Evolutionary conservation across 805 yeast species (phyloP).

Genomic region (Brettanomyces custersianus): DNA sequence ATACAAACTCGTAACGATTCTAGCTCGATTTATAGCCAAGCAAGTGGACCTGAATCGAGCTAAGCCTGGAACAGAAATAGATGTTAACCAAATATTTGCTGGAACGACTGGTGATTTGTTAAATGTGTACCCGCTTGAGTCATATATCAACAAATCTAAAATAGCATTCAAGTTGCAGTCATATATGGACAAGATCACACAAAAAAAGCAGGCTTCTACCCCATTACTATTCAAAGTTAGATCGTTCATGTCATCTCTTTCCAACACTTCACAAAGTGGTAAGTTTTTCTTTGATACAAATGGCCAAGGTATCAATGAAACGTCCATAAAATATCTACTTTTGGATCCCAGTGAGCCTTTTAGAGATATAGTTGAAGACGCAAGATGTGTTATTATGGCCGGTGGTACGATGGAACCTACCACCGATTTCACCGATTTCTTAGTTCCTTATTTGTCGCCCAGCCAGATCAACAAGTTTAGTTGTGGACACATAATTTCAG

Average conservation of each 20-base stretch:
- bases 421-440: constrained; percentile 53
- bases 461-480: constrained; percentile 43
- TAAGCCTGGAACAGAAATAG: constrained; percentile 46
- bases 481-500: constrained; percentile 82
- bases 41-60: constrained; percentile 22
- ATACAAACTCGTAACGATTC: constrained; percentile 42
- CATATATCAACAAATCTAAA: constrained; percentile 57
- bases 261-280: constrained; percentile 77
- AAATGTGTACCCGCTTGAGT: constrained; percentile 59
- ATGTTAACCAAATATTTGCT: constrained; percentile 42
- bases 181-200: constrained; percentile 36
- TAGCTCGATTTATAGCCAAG: constrained; percentile 38
- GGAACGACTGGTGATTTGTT: constrained; percentile 59
- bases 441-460: constrained; percentile 48
- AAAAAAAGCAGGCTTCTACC: constrained; percentile 13
- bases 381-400: constrained; percentile 68
- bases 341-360: constrained; percentile 74
- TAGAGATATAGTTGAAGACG: constrained; percentile 51
- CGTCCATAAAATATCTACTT: constrained; percentile 55
- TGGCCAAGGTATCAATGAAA: constrained; percentile 13
- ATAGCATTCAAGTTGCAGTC: constrained; percentile 78
- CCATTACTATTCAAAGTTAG: constrained; percentile 62
- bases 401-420: constrained; percentile 97
- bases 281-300: constrained; percentile 52
- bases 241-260: constrained; percentile 52